A percentile compares a stretch with the other conserved stretches of the same genome.
Conservation (phyloP, 176 grass and related monocot genomes). For the Pontederia crassipes region DNA sequence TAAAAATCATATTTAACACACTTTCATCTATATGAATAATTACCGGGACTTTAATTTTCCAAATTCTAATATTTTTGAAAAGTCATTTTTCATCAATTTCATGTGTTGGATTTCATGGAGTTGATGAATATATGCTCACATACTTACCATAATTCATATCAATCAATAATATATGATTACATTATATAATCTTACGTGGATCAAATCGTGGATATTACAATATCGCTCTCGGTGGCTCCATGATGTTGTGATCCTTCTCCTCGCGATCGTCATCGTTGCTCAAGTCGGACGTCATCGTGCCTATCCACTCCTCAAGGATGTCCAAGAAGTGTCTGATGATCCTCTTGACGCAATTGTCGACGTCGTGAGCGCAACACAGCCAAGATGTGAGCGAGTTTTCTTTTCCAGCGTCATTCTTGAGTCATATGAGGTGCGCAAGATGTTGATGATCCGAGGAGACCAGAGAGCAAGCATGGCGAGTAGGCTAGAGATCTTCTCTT, state of each 20-base stretch:
- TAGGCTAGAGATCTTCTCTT: constrained; percentile 39
- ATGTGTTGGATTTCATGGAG: too few relatives aligned
- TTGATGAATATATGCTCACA: too few relatives aligned
- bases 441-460: constrained; percentile 74
- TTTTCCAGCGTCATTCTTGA: constrained; percentile 61
- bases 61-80: too few relatives aligned
- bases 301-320: constrained; percentile 18
- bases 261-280: constrained; percentile 27
- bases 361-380: constrained; percentile 59
- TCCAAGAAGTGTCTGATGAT: constrained; percentile 60
- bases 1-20: too few relatives aligned
- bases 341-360: constrained; percentile 82
- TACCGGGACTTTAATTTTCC: too few relatives aligned
- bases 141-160: too few relatives aligned
- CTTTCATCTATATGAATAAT: too few relatives aligned
- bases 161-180: too few relatives aligned
- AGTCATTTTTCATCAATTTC: too few relatives aligned
- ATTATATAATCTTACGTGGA: too few relatives aligned
- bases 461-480: constrained; percentile 78
- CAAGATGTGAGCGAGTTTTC: constrained; percentile 54
- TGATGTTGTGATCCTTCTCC: constrained; percentile 14
- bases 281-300: constrained; percentile 6
- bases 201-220: too few relatives aligned
- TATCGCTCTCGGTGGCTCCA: background rate
- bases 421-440: constrained; percentile 59